Evolutionary conservation across 148 eudicot species (phyloP).

Genomic region (Suaeda aralocaspica): DNA sequence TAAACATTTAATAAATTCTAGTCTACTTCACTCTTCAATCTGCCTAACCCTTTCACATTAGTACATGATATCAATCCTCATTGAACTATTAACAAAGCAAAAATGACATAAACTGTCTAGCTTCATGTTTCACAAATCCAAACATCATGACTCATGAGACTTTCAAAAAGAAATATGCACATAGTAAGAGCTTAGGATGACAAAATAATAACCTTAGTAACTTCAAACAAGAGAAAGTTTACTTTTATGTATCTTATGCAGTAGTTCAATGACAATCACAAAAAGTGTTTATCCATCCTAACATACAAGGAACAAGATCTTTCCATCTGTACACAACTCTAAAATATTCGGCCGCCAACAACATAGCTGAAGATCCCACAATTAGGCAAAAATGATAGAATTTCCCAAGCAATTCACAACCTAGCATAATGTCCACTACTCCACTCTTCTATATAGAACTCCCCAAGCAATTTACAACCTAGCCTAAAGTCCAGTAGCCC

Average conservation of each 20-base stretch:
- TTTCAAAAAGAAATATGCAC: too few species aligned
- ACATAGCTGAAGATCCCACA: background rate
- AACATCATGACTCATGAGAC: background rate
- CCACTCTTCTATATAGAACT: too few species aligned
- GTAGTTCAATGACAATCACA: background rate
- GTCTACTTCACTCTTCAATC: background rate
- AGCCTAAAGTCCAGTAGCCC: too few species aligned
- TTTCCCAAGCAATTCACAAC: background rate
- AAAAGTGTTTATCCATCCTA: background rate
- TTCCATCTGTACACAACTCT: background rate
- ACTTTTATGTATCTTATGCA: background rate
- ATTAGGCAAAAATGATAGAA: background rate
- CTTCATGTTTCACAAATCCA: background rate
- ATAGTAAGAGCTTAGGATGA: too few species aligned
- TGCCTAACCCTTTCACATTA: background rate
- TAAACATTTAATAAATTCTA: slow-evolving; percentile 12
- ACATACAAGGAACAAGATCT: too few species aligned
- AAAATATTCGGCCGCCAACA: background rate
- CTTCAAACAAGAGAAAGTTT: background rate
- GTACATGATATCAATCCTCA: background rate
- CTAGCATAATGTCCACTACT: too few species aligned
- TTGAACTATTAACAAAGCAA: background rate
- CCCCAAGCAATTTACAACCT: too few species aligned
- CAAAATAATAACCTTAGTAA: too few species aligned
- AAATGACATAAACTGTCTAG: too few species aligned